Percentiles rank a stretch among this genome's conserved stretches.
These are phyloP conservation scores for Bipolaris victoriae DNA, from an alignment of 2,329 filamentous ascomycete genomes.

Conservation along the genomic window DNA sequence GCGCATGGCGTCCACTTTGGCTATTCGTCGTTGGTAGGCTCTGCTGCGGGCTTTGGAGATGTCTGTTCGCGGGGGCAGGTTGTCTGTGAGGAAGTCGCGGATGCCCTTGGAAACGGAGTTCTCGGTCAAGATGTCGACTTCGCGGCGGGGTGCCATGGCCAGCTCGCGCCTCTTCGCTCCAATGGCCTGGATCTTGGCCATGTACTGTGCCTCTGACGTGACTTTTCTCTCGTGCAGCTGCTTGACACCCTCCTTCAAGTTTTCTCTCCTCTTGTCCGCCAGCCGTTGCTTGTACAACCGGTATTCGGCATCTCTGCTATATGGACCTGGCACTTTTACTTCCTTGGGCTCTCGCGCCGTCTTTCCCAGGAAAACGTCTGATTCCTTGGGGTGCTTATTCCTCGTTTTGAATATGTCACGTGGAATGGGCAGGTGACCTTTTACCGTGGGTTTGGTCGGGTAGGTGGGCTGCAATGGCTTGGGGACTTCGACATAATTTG, in stretches of 20 bases:
- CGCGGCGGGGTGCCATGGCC: slow-evolving; percentile 69
- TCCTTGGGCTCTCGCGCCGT: slow-evolving; percentile 63
- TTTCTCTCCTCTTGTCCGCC: slow-evolving; percentile 72
- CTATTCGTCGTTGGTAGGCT: slow-evolving; percentile 52
- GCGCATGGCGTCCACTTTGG: slow-evolving; percentile 64
- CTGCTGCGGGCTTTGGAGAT: slow-evolving; percentile 40
- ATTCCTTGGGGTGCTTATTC: slow-evolving; percentile 59
- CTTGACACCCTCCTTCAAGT: slow-evolving; percentile 72
- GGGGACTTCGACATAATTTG: slow-evolving; percentile 83
- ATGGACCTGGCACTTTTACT: slow-evolving; percentile 42
- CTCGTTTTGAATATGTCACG: slow-evolving; percentile 72
- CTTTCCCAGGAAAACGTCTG: slow-evolving; percentile 64
- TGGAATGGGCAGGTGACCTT: slow-evolving; percentile 83
- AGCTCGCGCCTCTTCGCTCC: slow-evolving; percentile 58
- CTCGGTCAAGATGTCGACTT: slow-evolving; percentile 59
- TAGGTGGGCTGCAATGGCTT: slow-evolving; percentile 73
- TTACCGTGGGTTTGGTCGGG: slow-evolving; percentile 59
- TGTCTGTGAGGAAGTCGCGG: slow-evolving; percentile 44
- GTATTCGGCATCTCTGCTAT: slow-evolving; percentile 55
- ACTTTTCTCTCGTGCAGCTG: slow-evolving; percentile 64
- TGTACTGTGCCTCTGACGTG: slow-evolving; percentile 28
- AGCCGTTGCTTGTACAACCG: slow-evolving; percentile 73
- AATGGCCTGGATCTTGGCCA: slow-evolving; percentile 28
- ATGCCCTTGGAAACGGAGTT: slow-evolving; percentile 40
- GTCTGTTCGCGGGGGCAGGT: slow-evolving; percentile 31